Base-by-base conservation (phyloP, 2,329 filamentous ascomycete genomes). In the Trichoderma lentiforme region DNA sequence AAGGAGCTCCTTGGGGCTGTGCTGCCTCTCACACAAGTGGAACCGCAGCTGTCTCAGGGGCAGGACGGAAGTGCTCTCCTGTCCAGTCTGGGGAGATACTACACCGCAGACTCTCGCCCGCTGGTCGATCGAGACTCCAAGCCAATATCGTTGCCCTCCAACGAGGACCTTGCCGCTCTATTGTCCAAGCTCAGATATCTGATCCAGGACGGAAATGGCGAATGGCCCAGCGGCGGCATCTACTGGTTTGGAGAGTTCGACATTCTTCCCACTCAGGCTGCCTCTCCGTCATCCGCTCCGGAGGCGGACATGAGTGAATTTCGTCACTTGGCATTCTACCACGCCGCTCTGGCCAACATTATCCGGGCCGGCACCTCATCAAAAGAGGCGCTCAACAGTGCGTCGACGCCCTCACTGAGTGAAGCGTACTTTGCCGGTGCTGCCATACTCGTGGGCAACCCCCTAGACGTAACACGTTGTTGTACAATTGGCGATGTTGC, bases 241-340 rank as follows among this genome's bases (percentile, higher is more conserved):
- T 83, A 83, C 74, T 86, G 83, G 80, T 87, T 84, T 83, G 82
- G 82, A 28, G 79, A 84, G 56, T 78, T 86, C 28, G 75, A 79
- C 26, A 76, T 78, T 34, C 65, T 80, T 3, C 80, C 83, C 7
- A 66, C 71, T 24, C 74, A 77, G 9, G 77, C 79, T 1, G 63
- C 72, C 21, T 63, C 34, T 34, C 73, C 39, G 67, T 51, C 58
- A 14, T 57, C 36, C 53, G 76, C 73, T 32, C 74, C 78, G 7
- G 72, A 74, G 6, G 73, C 78, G 14, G 71, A 74, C 6, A 64
- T 75, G 15, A 76, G 78, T 18, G 77, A 78, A 18, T 79, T 79
- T 51, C 81, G 83, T n/a, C 76, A 81, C 21, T 74, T 86, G 34
- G 84, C 84, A 36, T 81, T 86, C 32, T 84, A 84, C 66, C 82